Percentiles rank a stretch among this genome's conserved stretches.
Conservation (phyloP, 2,329 filamentous ascomycete species). For the Fusarium liriodendri region DNA sequence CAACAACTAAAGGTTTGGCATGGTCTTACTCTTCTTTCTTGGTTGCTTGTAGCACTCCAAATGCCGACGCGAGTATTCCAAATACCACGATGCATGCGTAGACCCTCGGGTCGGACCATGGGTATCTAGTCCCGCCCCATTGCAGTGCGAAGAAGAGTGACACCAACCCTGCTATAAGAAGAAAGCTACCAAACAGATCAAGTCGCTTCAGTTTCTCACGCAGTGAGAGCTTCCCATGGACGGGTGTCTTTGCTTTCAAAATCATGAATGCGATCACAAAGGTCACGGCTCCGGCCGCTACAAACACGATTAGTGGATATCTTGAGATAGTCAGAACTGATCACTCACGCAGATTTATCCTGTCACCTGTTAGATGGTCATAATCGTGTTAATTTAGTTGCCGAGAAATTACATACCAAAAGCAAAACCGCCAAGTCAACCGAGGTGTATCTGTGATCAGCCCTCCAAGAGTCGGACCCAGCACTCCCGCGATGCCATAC, state of each 20-base stretch:
- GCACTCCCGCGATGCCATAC: conserved; percentile 43
- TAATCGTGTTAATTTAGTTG: neutral
- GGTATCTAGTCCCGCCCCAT: conserved; percentile 19
- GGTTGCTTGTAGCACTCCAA: neutral
- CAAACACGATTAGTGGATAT: neutral
- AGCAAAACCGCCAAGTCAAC: conserved; percentile 16
- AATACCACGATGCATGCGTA: conserved; percentile 9
- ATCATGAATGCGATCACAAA: neutral
- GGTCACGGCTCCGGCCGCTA: conserved; percentile 4
- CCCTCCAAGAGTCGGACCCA: conserved; percentile 45
- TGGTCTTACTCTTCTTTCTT: conserved; percentile 12
- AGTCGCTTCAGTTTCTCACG: conserved; percentile 20
- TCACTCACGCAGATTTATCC: conserved; percentile 17
- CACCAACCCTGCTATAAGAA: conserved; percentile 15
- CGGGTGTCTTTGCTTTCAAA: conserved; percentile 2
- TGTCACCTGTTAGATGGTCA: neutral
- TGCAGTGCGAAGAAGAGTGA: conserved; percentile 17
- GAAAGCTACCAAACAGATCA: conserved; percentile 1
- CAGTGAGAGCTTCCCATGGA: neutral
- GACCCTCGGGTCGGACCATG: conserved; percentile 13
- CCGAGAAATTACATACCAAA: neutral
- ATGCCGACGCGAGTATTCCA: conserved; percentile 2
- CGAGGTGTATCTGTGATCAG: conserved; percentile 34
- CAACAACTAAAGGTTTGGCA: neutral
- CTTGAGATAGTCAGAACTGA: neutral